Evolutionary conservation across 2,329 filamentous ascomycete genomes (phyloP).

Genomic region (Penicillium sp.): DNA sequence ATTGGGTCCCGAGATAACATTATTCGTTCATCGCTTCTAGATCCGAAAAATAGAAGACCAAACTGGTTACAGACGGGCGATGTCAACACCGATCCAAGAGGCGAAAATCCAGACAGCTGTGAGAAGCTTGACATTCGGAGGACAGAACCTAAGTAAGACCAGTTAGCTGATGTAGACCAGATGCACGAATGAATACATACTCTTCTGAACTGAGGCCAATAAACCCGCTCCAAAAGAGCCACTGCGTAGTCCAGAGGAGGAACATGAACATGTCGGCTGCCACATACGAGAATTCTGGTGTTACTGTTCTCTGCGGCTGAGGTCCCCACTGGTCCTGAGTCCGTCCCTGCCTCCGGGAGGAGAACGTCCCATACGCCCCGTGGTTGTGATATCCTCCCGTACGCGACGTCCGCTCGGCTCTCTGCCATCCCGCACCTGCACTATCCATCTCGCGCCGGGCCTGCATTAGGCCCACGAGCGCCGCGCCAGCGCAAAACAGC

Average conservation of each 20-base stretch:
- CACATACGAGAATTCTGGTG: neutral
- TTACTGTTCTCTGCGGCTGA: too few species aligned
- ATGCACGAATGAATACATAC: conserved; percentile 1
- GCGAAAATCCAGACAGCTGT: conserved; percentile 8
- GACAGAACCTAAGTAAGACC: conserved; percentile 7
- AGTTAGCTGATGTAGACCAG: conserved; percentile 1
- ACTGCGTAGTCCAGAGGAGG: conserved; percentile 13
- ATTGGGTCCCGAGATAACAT: too few species aligned
- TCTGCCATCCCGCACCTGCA: neutral
- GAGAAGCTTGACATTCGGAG: conserved; percentile 3
- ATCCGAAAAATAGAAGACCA: too few species aligned
- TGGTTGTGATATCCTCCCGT: neutral
- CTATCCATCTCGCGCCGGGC: neutral
- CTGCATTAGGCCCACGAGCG: neutral
- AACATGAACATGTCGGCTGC: neutral
- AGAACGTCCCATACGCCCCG: conserved; percentile 1
- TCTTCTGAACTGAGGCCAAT: conserved; percentile 10
- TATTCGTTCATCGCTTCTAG: too few species aligned
- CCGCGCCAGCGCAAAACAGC: neutral
- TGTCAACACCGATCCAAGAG: neutral
- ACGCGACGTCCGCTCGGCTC: neutral
- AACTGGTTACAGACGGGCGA: neutral
- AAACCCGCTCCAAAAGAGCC: conserved; percentile 15
- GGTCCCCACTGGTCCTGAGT: too few species aligned
- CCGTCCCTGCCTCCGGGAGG: neutral